These are phyloP conservation scores for Boechera stricta DNA, from an alignment of 345 rosid species.

Conservation along the genomic window DNA sequence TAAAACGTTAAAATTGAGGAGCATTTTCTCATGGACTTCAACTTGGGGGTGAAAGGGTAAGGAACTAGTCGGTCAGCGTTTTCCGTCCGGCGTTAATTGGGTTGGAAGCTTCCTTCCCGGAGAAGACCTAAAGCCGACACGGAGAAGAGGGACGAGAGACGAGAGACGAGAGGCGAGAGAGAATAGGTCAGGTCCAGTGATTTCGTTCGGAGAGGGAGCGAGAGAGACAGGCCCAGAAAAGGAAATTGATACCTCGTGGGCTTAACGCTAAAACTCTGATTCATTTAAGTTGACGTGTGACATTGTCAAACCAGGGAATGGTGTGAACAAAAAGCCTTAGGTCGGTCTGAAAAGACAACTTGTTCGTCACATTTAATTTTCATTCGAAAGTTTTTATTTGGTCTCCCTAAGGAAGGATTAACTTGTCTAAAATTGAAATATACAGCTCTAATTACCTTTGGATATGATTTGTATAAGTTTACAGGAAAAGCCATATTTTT, in stretches of 20 bases:
- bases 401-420: not conserved
- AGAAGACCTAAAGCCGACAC: conserved; percentile 40
- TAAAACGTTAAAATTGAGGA: conserved; percentile 29
- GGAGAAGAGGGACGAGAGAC: conserved; percentile 27
- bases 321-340: conserved; percentile 17
- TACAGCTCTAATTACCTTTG: not conserved
- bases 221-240: conserved; percentile 45
- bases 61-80: conserved; percentile 12
- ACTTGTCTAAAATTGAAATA: not conserved
- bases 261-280: conserved; percentile 25
- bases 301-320: conserved; percentile 34
- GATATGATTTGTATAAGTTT: not conserved
- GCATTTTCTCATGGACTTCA: conserved; percentile 48
- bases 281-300: conserved; percentile 39
- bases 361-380: conserved; percentile 17
- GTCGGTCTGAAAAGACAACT: conserved; percentile 29
- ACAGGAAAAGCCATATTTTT: not conserved
- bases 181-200: conserved; percentile 34
- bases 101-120: conserved; percentile 31
- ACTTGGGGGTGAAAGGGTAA: not conserved
- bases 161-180: conserved; percentile 21
- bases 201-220: conserved; percentile 11
- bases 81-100: conserved; percentile 29
- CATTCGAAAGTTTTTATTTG: not conserved
- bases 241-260: conserved; percentile 28